phyloP scores from a whole-genome alignment of 768 basidiomycete species.

The Boletus reticulatus region DNA sequence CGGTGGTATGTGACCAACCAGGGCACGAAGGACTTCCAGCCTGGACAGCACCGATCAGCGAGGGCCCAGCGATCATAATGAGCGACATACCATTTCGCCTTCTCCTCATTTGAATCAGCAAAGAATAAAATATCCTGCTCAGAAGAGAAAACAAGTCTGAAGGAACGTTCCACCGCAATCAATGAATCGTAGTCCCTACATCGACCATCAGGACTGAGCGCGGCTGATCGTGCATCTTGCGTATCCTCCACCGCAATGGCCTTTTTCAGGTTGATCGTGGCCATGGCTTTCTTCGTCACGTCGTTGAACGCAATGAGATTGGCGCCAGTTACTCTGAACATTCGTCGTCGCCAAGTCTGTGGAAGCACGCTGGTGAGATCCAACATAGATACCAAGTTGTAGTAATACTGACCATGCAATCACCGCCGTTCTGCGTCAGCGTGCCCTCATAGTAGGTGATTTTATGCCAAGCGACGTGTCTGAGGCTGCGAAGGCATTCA shows the following conservation, averaged over 20 bases:
- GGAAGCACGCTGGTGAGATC: not conserved
- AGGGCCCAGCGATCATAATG: not conserved
- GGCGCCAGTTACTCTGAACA: conserved; percentile 80
- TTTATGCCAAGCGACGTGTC: conserved; percentile 93
- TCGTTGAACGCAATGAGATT: conserved; percentile 90
- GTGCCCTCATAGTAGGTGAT: conserved; percentile 91
- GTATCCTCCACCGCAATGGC: conserved; percentile 77
- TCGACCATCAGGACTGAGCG: conserved; percentile 44
- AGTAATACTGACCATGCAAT: conserved; percentile 68
- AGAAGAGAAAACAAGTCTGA: conserved; percentile 76
- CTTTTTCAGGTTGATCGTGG: conserved; percentile 89
- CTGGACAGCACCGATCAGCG: conserved; percentile 38
- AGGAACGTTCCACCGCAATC: conserved; percentile 77
- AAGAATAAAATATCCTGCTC: conserved; percentile 85
- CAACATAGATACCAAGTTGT: not conserved
- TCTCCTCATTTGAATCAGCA: conserved; percentile 88
- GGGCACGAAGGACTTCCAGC: conserved; percentile 80
- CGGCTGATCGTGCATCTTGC: conserved; percentile 50
- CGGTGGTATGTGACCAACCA: conserved; percentile 87
- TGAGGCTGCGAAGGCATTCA: conserved; percentile 84
- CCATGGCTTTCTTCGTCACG: conserved; percentile 85
- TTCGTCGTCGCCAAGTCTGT: conserved; percentile 81
- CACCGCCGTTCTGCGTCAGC: conserved; percentile 91
- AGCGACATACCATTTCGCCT: conserved; percentile 70
- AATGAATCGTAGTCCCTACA: conserved; percentile 55